These are phyloP conservation scores for Quercus parvula DNA, from an alignment of 306 rosid genomes.

Conservation along the genomic window DNA sequence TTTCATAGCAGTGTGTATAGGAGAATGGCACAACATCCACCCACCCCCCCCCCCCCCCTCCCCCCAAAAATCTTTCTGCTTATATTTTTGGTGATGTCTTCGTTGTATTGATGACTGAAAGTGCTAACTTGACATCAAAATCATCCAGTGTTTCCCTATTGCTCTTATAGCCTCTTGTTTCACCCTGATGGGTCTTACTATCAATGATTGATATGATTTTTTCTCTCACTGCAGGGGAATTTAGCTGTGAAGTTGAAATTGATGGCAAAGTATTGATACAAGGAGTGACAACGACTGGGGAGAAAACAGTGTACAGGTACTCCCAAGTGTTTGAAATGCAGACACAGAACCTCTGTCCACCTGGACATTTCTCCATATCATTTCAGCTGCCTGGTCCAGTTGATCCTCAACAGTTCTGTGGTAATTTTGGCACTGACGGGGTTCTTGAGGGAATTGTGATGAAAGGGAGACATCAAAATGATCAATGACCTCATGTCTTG, in stretches of 20 bases:
- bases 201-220: slow-evolving; percentile 5
- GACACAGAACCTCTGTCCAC: slow-evolving; percentile 68
- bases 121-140: not conserved
- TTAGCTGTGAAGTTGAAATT: slow-evolving; percentile 60
- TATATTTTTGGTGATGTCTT: not conserved
- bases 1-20: not conserved
- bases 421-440: slow-evolving; percentile 72
- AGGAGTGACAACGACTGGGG: slow-evolving; percentile 78
- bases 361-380: slow-evolving; percentile 66
- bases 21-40: not conserved
- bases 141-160: not conserved
- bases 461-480: slow-evolving; percentile 37
- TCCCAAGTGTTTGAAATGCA: slow-evolving; percentile 78
- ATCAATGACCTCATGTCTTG: not conserved
- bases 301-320: slow-evolving; percentile 54
- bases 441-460: slow-evolving; percentile 71
- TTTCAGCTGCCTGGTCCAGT: slow-evolving; percentile 86
- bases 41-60: no score
- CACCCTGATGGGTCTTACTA: not conserved
- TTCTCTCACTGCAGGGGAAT: slow-evolving; percentile 52
- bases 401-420: slow-evolving; percentile 56
- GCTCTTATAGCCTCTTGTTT: not conserved
- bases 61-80: not conserved
- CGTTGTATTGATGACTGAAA: not conserved
- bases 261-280: slow-evolving; percentile 54